Evolutionary conservation across 768 basidiomycete genomes (phyloP).

Genomic region (Xerocomus potaroensis): DNA sequence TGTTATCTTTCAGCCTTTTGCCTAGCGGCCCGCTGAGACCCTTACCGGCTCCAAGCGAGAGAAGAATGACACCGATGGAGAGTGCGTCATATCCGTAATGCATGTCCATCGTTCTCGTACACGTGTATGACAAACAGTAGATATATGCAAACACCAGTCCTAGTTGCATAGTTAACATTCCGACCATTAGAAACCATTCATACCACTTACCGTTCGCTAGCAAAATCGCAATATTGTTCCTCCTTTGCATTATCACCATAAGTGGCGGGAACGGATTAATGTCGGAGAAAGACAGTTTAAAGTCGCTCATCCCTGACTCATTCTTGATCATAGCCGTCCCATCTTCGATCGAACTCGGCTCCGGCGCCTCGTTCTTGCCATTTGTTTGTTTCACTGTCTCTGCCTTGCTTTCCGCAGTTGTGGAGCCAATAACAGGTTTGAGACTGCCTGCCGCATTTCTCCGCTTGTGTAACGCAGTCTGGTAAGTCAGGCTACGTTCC

Average conservation of each 20-base stretch:
- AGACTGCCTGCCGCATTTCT: conserved; percentile 22
- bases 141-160: conserved; percentile 69
- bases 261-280: conserved; percentile 74
- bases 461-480: conserved; percentile 52
- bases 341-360: conserved; percentile 22
- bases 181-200: not conserved
- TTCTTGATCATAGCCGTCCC: conserved; percentile 11
- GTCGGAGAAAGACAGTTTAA: conserved; percentile 60
- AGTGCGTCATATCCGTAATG: conserved; percentile 66
- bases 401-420: conserved; percentile 11
- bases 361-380: conserved; percentile 11
- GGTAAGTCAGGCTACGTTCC: conserved; percentile 80
- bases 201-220: conserved; percentile 23
- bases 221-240: conserved; percentile 66
- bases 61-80: conserved; percentile 69
- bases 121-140: conserved; percentile 71
- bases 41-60: conserved; percentile 68
- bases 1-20: conserved; percentile 5
- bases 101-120: conserved; percentile 60
- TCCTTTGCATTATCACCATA: conserved; percentile 48
- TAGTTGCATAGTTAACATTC: conserved; percentile 24
- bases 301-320: conserved; percentile 19
- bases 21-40: not conserved
- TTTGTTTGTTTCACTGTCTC: conserved; percentile 9
- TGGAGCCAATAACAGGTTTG: conserved; percentile 20